These are phyloP conservation scores for Euphorbia pulcherrima DNA, from an alignment of 345 rosid species.

Conservation along the genomic window DNA sequence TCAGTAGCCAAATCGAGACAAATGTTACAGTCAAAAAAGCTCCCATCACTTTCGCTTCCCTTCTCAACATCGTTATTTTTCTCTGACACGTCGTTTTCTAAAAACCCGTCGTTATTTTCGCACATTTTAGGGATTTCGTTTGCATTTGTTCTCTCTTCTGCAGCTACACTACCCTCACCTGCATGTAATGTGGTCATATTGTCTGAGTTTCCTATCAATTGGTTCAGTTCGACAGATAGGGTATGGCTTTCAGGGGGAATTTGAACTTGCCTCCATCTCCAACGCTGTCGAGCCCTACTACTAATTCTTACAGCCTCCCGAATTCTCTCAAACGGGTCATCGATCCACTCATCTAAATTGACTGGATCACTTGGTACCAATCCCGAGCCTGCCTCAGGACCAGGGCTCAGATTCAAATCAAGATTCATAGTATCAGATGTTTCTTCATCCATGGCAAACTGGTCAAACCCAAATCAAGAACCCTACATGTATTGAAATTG, in stretches of 20 bases:
- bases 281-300: conserved; percentile 37
- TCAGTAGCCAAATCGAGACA: conserved; percentile 31
- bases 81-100: conserved; percentile 47
- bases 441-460: conserved; percentile 61
- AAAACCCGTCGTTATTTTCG: conserved; percentile 58
- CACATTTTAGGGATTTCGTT: conserved; percentile 56
- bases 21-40: conserved; percentile 42
- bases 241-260: conserved; percentile 41
- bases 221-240: conserved; percentile 57
- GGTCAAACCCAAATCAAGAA: conserved; percentile 16
- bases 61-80: conserved; percentile 57
- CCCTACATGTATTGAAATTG: conserved; percentile 15
- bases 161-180: conserved; percentile 81
- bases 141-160: conserved; percentile 60
- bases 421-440: conserved; percentile 83
- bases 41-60: conserved; percentile 52
- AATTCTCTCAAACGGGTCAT: conserved; percentile 43
- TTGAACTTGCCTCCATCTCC: conserved; percentile 55
- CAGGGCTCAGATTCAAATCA: conserved; percentile 91
- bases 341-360: conserved; percentile 60
- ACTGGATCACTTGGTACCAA: conserved; percentile 38
- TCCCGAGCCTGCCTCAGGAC: conserved; percentile 56
- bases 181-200: conserved; percentile 53
- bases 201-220: conserved; percentile 45
- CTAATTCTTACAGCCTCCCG: conserved; percentile 56